phyloP scores from a whole-genome alignment of 352 stramenopile genomes.

The Pythium oligandrum region DNA sequence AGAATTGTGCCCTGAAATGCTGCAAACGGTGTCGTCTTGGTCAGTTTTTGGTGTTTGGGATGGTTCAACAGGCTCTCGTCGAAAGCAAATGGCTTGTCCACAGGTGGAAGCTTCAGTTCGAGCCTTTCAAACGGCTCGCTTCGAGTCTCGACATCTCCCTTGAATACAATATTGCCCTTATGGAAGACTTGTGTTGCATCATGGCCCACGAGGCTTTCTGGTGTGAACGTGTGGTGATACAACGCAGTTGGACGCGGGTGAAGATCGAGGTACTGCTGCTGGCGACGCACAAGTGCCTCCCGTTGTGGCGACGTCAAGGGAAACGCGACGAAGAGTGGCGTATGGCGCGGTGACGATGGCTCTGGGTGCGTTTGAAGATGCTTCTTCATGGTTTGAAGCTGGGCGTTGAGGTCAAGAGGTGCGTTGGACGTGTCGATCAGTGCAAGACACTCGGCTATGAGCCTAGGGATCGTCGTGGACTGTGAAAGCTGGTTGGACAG shows the following conservation, averaged over 20 bases:
- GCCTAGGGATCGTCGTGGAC: neutral
- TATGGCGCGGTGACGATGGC: conserved; percentile 4
- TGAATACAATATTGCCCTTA: conserved; percentile 47
- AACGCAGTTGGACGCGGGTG: conserved; percentile 30
- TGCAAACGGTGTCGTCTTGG: conserved; percentile 12
- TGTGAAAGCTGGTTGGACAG: no score
- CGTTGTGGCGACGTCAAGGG: conserved; percentile 16
- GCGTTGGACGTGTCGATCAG: conserved; percentile 1
- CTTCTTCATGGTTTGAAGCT: neutral
- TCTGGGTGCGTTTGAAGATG: conserved; percentile 9
- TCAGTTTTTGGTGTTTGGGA: neutral
- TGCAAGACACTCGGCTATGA: conserved; percentile 16
- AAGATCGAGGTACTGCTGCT: conserved; percentile 29
- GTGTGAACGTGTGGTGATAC: conserved; percentile 44
- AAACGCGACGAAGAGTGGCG: conserved; percentile 24
- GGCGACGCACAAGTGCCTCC: conserved; percentile 4
- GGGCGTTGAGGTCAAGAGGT: neutral
- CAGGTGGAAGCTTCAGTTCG: no score
- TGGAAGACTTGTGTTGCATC: conserved; percentile 11
- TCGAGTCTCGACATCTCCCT: conserved; percentile 1
- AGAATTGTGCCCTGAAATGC: conserved; percentile 34
- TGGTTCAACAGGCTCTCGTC: no score
- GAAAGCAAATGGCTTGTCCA: no score
- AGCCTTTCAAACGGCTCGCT: no score
- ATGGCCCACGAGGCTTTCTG: conserved; percentile 15